Evolutionary conservation across 331 rosid species (phyloP), one percentile per base, ranked within the genome.

Genomic region (Stylosanthes scabra): DNA sequence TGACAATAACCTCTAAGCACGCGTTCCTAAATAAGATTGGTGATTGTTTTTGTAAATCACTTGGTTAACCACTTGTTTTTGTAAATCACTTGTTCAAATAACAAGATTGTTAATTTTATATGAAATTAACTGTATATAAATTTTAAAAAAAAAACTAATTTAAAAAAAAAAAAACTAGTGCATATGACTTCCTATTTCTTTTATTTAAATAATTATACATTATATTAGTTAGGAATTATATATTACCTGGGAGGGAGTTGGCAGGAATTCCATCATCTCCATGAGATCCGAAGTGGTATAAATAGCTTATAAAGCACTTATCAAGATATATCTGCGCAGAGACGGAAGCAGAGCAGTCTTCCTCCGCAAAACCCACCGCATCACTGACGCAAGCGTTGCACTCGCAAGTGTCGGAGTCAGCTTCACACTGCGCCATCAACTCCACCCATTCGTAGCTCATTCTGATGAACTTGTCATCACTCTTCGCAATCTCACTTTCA

Each of bases 391-490:
- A 93, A 70, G 68, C 78, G 1, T 80, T 82, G 59, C 98, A 93
- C 2, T 74, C 88, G 37, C 97, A 91, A 25, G 11, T 59, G 1
- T 82, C 86, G 16, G 81, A 67, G 63, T 77, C 87, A 15, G 80
- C 84, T 29, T 72, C 89, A 68, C 98, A 93, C 66, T 85, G 93
- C 2, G 88, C 98, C 87, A 80, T 82, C 72, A 79, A 81, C 10
- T 83, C 62, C 79, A 91, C 79, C 0, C 47, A 60, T 52, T 84
- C 79, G 28, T 81, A 76, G 27, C 3, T 59, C 62, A 20, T 45
- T 54, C 47, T 39, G 11, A 44, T 87, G 61, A 61, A 87, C 69
- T 90, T 34, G 6, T 34, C 90, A 15, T 74, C 63, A 10, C 74
- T 74, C 7, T 71, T 71, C 4, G 42, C 14, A 66, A 90, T 59